Conservation (phyloP, 345 rosid genomes). For the Aurinia saxatilis region DNA sequence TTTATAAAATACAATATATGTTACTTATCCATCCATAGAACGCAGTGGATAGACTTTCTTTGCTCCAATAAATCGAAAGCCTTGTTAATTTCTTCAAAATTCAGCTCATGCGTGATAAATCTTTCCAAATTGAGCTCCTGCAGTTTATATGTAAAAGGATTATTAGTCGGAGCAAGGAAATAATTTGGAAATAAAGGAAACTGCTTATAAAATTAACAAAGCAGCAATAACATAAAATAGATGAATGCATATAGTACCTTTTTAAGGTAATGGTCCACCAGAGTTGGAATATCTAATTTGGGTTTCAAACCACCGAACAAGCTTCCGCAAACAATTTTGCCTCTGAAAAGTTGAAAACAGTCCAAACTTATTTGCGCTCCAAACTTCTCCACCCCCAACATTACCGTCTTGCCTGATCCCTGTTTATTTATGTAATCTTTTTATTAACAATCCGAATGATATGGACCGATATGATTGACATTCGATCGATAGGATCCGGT, state of each 20-base stretch:
- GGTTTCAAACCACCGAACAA: conserved; percentile 59
- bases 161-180: neutral
- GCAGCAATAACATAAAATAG: neutral
- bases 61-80: conserved; percentile 47
- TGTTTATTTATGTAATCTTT: too few relatives aligned
- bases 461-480: too few relatives aligned
- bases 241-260: conserved; percentile 19
- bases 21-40: conserved; percentile 49
- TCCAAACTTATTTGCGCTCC: conserved; percentile 25
- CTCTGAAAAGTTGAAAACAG: conserved; percentile 31
- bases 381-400: conserved; percentile 43
- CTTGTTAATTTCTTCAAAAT: conserved; percentile 45
- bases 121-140: conserved; percentile 51
- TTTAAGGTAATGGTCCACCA: conserved; percentile 31
- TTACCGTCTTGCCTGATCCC: conserved; percentile 65
- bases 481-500: too few relatives aligned
- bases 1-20: neutral
- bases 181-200: neutral
- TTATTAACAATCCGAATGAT: too few relatives aligned
- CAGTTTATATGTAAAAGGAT: neutral
- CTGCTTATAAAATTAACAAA: neutral
- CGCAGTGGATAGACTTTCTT: conserved; percentile 52
- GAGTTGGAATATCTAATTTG: conserved; percentile 42
- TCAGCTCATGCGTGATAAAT: conserved; percentile 43
- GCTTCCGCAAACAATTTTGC: conserved; percentile 41